phyloP scores from a whole-genome alignment of 129 eudicot genomes.

The Ambrosia artemisiifolia region DNA sequence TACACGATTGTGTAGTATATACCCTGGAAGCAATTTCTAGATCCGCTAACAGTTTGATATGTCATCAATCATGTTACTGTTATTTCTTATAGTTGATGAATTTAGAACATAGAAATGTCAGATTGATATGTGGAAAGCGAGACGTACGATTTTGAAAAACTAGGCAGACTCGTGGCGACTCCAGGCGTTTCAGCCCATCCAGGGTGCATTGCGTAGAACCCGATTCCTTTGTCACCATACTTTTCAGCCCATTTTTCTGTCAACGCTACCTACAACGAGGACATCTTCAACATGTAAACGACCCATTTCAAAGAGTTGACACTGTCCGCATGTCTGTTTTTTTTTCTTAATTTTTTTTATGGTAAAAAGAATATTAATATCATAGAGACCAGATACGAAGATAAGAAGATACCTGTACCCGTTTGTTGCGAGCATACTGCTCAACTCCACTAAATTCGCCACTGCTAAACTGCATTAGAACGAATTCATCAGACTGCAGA shows the following conservation, averaged over 20 bases:
- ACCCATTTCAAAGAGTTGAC: no score
- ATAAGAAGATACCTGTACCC: conserved; percentile 63
- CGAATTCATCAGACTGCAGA: neutral
- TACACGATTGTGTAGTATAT: no score
- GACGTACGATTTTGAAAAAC: conserved; percentile 62
- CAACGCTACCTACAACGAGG: conserved; percentile 66
- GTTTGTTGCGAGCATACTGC: conserved; percentile 88
- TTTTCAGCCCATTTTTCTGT: conserved; percentile 85
- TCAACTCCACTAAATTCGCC: conserved; percentile 52
- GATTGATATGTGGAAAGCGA: neutral
- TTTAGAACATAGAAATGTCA: neutral
- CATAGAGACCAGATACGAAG: neutral
- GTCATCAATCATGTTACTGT: no score
- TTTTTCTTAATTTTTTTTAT: neutral
- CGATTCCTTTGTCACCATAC: conserved; percentile 64
- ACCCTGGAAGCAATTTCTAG: no score
- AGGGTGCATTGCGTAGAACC: conserved; percentile 93
- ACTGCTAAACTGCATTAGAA: conserved; percentile 52
- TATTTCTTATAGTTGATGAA: neutral
- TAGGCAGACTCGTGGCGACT: conserved; percentile 71
- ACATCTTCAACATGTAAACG: conserved; percentile 2
- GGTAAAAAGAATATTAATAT: neutral
- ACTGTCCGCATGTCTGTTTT: no score
- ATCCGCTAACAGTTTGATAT: no score
- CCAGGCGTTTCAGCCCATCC: conserved; percentile 99